Base-by-base conservation (phyloP, 108 stramenopile species). In the Fistulifera pelliculosa region DNA sequence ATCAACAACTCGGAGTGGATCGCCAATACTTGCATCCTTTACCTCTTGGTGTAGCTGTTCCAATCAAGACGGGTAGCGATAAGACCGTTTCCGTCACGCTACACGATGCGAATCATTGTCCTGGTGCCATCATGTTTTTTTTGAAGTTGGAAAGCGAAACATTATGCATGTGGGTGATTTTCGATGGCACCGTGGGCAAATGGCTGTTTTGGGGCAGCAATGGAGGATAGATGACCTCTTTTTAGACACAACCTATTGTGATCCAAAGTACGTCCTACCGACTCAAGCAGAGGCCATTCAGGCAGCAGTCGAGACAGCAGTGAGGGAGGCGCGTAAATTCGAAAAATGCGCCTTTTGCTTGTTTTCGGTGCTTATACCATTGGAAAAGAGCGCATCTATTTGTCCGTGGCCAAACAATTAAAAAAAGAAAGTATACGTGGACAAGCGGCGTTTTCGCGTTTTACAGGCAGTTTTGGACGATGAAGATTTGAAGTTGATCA, bases 341-440 rank as follows among this genome's bases (percentile, higher is more conserved):
- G 56, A 50, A 39, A 63, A 12, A 48, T 62, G 54, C 31, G 39
- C 40, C 75, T 65, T 35, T 69, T 96, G 0, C 75, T 93, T 49
- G 53, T 94, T n/a, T 93, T 96, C 56, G 95, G 95, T 5, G 79
- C 86, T 13, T 96, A 96, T 59, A 90, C 89, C 0, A 94, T 96
- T 31, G 95, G 95, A 18, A 96, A 96, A 61, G 95, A 96, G 56
- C 70, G 69, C 43, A 87, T 94, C n/a, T 92, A 85, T 49, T 49
- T 90, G 26, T 73, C 88, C 8, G 90, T 94, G 22, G 95, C 95
- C 0, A 66, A 73, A 56, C 58, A 59, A 39, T 68, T 74, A 28
- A 60, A 62, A n/a, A 39, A 50, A 60, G 48, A 89, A 83, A 52
- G 85, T 94, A 1, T 90, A 81, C 58, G 93, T 94, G n/a, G 92